phyloP scores from a whole-genome alignment of 768 basidiomycete species.

The Mycena amicta region DNA sequence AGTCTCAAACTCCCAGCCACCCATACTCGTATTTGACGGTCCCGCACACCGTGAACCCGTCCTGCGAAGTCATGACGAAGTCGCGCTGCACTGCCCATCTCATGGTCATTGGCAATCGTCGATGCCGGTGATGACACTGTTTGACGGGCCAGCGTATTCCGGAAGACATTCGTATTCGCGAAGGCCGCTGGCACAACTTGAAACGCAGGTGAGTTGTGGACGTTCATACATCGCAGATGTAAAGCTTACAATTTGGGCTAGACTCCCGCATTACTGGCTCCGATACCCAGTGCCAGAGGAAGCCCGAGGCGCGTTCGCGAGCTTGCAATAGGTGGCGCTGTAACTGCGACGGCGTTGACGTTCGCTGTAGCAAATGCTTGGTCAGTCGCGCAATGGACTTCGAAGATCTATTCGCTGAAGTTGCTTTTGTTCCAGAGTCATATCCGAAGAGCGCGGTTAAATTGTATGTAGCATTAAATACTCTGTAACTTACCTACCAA shows the following conservation, averaged over 20 bases:
- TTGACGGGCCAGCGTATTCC: neutral
- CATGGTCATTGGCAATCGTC: neutral
- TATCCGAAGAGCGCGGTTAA: too few relatives aligned
- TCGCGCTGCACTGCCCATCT: neutral
- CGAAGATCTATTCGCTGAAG: too few relatives aligned
- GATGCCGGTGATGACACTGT: neutral
- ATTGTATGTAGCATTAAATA: too few relatives aligned
- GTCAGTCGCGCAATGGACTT: too few relatives aligned
- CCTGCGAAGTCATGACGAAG: too few relatives aligned
- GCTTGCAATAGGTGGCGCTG: neutral
- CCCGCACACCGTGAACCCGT: neutral
- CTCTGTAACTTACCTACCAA: neutral
- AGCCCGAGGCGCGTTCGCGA: too few relatives aligned
- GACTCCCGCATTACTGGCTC: too few relatives aligned
- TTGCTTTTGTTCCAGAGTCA: too few relatives aligned
- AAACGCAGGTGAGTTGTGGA: neutral
- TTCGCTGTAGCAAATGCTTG: neutral
- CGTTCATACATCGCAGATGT: too few relatives aligned
- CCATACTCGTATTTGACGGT: neutral
- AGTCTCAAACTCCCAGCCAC: neutral
- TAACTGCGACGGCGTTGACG: neutral
- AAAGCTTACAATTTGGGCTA: too few relatives aligned
- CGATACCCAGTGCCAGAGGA: too few relatives aligned
- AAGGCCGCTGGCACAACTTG: neutral
- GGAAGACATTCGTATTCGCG: neutral